Percentiles rank a stretch among this genome's conserved stretches.
Evolutionary conservation across 805 yeast genomes (phyloP).

Genomic region (Ogataea methanolica): DNA sequence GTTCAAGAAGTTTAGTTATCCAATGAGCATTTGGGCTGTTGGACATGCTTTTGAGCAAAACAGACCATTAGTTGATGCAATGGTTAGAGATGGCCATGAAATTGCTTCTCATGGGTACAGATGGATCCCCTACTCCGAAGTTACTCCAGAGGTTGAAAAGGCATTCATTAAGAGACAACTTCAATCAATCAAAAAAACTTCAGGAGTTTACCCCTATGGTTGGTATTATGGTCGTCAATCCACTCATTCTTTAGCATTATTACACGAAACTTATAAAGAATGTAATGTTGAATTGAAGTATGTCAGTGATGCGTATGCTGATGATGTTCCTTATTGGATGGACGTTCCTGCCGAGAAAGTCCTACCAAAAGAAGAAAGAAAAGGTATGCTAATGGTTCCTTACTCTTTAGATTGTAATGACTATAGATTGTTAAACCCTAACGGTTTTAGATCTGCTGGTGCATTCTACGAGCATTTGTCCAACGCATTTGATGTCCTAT

Average conservation of each 20-base stretch:
- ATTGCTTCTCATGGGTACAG: conserved; percentile 36
- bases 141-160: conserved; percentile 30
- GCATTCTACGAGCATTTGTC: conserved; percentile 29
- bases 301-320: conserved; percentile 33
- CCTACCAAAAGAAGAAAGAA: conserved; percentile 14
- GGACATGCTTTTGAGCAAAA: conserved; percentile 35
- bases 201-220: conserved; percentile 33
- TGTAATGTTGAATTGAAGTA: conserved; percentile 29
- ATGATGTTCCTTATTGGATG: conserved; percentile 34
- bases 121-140: conserved; percentile 32
- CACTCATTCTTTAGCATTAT: conserved; percentile 29
- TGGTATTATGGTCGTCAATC: conserved; percentile 35
- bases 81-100: conserved; percentile 35
- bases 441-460: conserved; percentile 26
- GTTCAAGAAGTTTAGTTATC: conserved; percentile 28
- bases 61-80: conserved; percentile 31
- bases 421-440: conserved; percentile 19
- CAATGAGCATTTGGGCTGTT: conserved; percentile 35
- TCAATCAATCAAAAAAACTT: conserved; percentile 25
- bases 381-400: conserved; percentile 26
- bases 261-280: conserved; percentile 32
- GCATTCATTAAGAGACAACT: conserved; percentile 29
- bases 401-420: conserved; percentile 26
- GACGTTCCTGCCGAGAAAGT: conserved; percentile 27
- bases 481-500: conserved; percentile 33